These are phyloP conservation scores for Podaxis pistillaris DNA, from an alignment of 768 basidiomycete species.

Conservation along the genomic window DNA sequence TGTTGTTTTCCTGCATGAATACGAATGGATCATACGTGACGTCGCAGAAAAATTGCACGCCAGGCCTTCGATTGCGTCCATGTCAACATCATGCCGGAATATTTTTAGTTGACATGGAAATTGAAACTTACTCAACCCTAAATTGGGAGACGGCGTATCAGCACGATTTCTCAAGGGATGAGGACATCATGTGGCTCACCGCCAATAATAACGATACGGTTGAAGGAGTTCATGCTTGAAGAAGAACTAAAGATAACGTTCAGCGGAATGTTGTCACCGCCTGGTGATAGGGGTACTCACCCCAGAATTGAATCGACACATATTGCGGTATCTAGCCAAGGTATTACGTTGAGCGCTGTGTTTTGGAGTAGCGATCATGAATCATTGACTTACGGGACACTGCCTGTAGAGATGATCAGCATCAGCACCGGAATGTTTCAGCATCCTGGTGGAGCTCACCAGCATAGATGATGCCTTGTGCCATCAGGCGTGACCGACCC, in stretches of 20 bases:
- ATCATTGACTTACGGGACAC: constrained; percentile 57
- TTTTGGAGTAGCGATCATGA: not conserved
- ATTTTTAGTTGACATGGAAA: not conserved
- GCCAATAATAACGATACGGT: constrained; percentile 84
- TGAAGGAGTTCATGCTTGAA: constrained; percentile 76
- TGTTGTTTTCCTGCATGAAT: constrained; percentile 68
- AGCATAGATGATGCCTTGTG: constrained; percentile 59
- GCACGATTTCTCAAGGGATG: not conserved
- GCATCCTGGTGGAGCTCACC: constrained; percentile 33
- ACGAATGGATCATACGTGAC: constrained; percentile 80
- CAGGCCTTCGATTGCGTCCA: constrained; percentile 46
- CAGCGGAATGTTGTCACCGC: not conserved
- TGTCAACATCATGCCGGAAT: not conserved
- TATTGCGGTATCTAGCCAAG: constrained; percentile 72
- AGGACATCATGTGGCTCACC: constrained; percentile 27
- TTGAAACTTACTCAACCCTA: constrained; percentile 68
- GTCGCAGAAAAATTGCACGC: constrained; percentile 76
- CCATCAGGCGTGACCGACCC: constrained; percentile 63
- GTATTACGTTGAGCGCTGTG: not conserved
- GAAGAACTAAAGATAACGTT: constrained; percentile 57
- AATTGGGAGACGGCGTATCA: constrained; percentile 11
- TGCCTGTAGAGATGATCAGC: constrained; percentile 42
- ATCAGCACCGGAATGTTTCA: constrained; percentile 8
- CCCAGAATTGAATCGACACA: constrained; percentile 95
- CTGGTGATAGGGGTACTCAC: constrained; percentile 38